Evolutionary conservation across 2,329 filamentous ascomycete species (phyloP).

Genomic region (Talaromyces piceae): DNA sequence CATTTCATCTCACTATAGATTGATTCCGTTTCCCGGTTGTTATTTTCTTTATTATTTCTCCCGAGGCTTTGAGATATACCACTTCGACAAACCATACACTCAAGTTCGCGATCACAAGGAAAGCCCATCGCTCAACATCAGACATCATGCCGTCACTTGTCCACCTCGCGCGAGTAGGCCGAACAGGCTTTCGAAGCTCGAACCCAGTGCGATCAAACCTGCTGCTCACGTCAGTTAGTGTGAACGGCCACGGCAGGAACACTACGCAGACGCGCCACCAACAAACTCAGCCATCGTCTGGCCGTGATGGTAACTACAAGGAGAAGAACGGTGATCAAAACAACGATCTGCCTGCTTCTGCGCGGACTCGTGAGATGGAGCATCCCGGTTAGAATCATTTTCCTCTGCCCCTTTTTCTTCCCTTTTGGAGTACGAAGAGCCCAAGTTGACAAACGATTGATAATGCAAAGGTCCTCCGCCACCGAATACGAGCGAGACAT

Average conservation of each 20-base stretch:
- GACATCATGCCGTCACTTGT: conserved; percentile 3
- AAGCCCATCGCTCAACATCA: background rate
- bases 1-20: background rate
- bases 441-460: background rate
- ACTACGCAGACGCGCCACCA: background rate
- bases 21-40: background rate
- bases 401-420: background rate
- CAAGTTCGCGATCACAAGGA: background rate
- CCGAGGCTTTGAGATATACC: no score
- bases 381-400: conserved; percentile 8
- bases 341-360: conserved; percentile 2
- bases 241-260: background rate
- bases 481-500: conserved; percentile 4
- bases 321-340: background rate
- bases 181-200: background rate
- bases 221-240: background rate
- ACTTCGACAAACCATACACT: no score
- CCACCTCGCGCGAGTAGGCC: conserved; percentile 1
- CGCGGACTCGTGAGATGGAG: conserved; percentile 8
- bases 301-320: background rate
- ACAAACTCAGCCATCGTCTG: background rate
- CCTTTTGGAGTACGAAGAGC: background rate
- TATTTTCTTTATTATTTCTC: no score
- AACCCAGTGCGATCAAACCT: background rate
- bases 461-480: conserved; percentile 4